Evolutionary conservation across 192 early-diverging fungal genomes (phyloP), one percentile per base, ranked within the genome.

Genomic region (Rhizophagus prolifer): DNA sequence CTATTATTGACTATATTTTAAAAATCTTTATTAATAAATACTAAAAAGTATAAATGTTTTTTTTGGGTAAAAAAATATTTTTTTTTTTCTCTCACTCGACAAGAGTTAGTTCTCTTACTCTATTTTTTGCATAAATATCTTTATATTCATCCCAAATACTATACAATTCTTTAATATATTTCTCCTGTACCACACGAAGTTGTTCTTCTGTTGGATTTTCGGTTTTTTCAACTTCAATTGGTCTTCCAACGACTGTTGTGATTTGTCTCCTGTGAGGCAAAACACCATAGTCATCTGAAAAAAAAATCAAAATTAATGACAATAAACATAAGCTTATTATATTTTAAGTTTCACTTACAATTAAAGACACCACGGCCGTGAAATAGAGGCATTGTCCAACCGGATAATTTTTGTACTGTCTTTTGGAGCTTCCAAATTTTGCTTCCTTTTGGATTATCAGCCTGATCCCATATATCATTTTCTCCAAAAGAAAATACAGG

Each of bases 401-500:
- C 94, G 31, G 87, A 83, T 10, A 88, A 14, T 58, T 86, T 87
- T 77, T 95, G 91, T 79, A 96, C 85, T 5, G 84, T 74, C 66
- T 86, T 86, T 80, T 99, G 95, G 64, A 94, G 80, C n/a, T 80
- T 83, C 50, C 89, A 87, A 9, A 92, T 64, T 61, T 83, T 79
- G n/a, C 92, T 88, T 19, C 91, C 92, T 23, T 90, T 81, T 1
- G 80, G 81, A 66, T 95, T 94, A 70, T 85, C 83, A 31, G 93
- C 84, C 23, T 95, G 93, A 26, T 93, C 87, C 81, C 93, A 98
- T 36, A 96, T 81, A 36, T 97, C 92, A 82, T 95, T 97, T 82
- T 99, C 96, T 72, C 96, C 96, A 85, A 99, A 98, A 28, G 91
- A 90, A 80, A 94, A 94, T 1, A 95, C 89, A 19, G 97, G 97